phyloP scores from a whole-genome alignment of 768 basidiomycete species.

The Collybiopsis luxurians region DNA sequence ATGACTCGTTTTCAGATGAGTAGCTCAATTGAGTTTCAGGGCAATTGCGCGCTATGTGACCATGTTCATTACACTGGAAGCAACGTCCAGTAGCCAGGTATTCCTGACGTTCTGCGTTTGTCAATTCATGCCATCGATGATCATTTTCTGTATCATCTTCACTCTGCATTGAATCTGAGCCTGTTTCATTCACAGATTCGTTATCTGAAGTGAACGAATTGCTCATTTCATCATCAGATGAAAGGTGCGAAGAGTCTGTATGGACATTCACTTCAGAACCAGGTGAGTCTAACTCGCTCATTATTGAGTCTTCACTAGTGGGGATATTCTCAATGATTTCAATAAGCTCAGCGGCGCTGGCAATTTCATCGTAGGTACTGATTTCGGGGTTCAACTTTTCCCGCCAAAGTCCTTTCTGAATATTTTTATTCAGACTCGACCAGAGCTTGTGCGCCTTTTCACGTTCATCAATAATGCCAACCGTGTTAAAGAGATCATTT shows the following conservation, averaged over 20 bases:
- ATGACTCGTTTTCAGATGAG: background rate
- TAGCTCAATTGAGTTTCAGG: background rate
- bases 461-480: constrained; percentile 1
- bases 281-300: background rate
- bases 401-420: constrained; percentile 26
- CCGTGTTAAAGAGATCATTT: constrained; percentile 13
- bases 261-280: no score
- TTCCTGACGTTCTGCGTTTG: background rate
- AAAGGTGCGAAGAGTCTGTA: no score
- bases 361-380: constrained; percentile 22
- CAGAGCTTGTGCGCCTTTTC: constrained; percentile 8
- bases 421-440: constrained; percentile 5
- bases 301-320: background rate
- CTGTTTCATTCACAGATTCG: no score
- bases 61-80: background rate
- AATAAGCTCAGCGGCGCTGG: constrained; percentile 20
- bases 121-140: background rate
- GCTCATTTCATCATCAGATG: no score
- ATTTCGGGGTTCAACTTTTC: constrained; percentile 23
- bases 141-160: background rate
- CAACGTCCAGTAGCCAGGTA: background rate
- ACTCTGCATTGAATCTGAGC: no score
- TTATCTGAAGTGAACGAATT: no score
- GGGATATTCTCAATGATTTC: constrained; percentile 18
- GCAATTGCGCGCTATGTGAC: background rate